phyloP scores from a whole-genome alignment of 2,329 filamentous ascomycete genomes.

The Fusarium nurragi region DNA sequence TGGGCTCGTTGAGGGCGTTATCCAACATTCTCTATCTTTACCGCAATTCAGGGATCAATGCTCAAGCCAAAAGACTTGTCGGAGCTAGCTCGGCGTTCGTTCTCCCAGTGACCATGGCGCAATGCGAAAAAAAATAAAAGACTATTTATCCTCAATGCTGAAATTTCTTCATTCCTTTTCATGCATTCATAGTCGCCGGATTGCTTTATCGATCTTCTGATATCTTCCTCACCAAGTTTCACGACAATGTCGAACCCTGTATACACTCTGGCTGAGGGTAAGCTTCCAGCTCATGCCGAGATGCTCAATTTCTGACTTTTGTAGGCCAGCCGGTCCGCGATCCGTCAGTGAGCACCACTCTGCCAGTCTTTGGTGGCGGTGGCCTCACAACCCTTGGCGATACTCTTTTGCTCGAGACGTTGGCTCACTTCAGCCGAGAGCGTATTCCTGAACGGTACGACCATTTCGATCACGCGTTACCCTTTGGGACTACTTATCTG shows the following conservation, averaged over 20 bases:
- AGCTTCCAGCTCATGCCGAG: fast-evolving
- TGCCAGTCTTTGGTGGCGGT: slow-evolving; percentile 9
- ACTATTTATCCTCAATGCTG: not conserved
- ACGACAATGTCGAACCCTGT: slow-evolving; percentile 5
- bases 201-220: no score
- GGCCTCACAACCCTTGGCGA: slow-evolving; percentile 14
- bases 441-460: slow-evolving; percentile 5
- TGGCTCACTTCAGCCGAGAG: slow-evolving; percentile 13
- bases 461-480: not conserved
- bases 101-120: not conserved
- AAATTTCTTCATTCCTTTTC: slow-evolving; percentile 2
- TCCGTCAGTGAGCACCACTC: slow-evolving; percentile 13
- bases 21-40: slow-evolving; percentile 2
- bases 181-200: not conserved
- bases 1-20: not conserved
- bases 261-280: slow-evolving; percentile 11
- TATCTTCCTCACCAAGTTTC: not conserved
- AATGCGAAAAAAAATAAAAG: not conserved
- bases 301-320: not conserved
- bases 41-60: not conserved
- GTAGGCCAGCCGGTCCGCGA: slow-evolving; percentile 10
- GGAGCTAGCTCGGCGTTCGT: not conserved
- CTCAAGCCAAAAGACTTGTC: not conserved
- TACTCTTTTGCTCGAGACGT: slow-evolving; percentile 7
- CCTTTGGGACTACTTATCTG: not conserved